Base-by-base conservation (phyloP, 352 stramenopile genomes). In the Phytophthora sansomeana region DNA sequence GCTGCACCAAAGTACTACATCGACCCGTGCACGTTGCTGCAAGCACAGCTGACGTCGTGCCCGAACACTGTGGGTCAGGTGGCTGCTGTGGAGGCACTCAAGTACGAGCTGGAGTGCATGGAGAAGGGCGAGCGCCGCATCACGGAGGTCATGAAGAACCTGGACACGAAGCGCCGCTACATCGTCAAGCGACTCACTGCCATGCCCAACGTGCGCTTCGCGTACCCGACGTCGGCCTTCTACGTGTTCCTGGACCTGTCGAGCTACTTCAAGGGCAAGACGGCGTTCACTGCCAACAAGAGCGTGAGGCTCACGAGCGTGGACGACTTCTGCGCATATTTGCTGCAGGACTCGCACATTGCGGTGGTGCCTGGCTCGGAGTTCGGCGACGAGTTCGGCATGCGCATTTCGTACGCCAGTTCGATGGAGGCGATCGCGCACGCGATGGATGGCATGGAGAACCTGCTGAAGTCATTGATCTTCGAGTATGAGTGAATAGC, bases 321-420 rank as follows among this genome's bases (percentile, higher is more conserved):
- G 0, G 83, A 87, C 38, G 83, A 90, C 60, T 91, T 96, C 46
- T 98, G 94, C 74, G 83, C 95, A 54, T 93, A 98, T 65, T 67
- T 99, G 58, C 75, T 99, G 42, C 81, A 96, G 39, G 64, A 89
- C 13, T 91, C 97, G 69, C 87, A 96, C 54, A 84, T 98, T 21
- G 97, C 96, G 6, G 76, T 99, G 29, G 96, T 98, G 35, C 96
- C 97, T 2, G 97, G 97, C 24, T 97, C 92, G 17, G 93, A 92
- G 46, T 99, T 99, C 74, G 96, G 96, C 41, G 92, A 96, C 35
- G 78, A 90, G 14, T 92, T 93, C 33, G 95, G 91, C 17, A 80
- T 99, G 33, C 93, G 97, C 13, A 96, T 99, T 68, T 98, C 93
- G 74, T 99, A 99, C 81, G 97, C 97, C 6, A 97, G 96, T 26